phyloP scores from a whole-genome alignment of 1,139 yeast genomes.

The Candida sanyaensis region DNA sequence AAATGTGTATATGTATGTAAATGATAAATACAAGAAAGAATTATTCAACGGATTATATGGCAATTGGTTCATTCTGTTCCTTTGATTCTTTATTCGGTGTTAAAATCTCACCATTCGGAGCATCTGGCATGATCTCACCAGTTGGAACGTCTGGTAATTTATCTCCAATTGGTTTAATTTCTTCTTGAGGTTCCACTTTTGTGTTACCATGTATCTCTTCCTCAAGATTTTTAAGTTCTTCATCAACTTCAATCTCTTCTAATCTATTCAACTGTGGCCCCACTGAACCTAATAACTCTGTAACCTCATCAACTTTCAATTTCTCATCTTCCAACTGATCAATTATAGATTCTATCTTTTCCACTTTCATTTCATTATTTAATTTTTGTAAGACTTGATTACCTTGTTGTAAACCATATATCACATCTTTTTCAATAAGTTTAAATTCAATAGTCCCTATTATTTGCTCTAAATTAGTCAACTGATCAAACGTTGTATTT shows the following conservation, averaged over 20 bases:
- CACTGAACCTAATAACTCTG: conserved; percentile 44
- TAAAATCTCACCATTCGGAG: conserved; percentile 9
- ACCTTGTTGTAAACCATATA: conserved; percentile 79
- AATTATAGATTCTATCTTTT: conserved; percentile 76
- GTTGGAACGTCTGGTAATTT: conserved; percentile 23
- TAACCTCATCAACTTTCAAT: conserved; percentile 70
- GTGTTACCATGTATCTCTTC: conserved; percentile 33
- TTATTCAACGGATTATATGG: conserved; percentile 9
- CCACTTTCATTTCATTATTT: conserved; percentile 76
- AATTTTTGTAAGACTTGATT: conserved; percentile 71
- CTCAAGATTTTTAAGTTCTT: conserved; percentile 56
- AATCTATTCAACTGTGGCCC: conserved; percentile 46
- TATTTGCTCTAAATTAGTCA: conserved; percentile 72
- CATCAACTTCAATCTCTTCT: conserved; percentile 69
- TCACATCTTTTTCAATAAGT: conserved; percentile 79
- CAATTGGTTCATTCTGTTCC: conserved; percentile 20
- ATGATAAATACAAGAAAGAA: neutral
- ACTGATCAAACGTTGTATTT: conserved; percentile 70
- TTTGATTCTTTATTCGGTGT: conserved; percentile 9
- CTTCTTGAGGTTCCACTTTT: conserved; percentile 13
- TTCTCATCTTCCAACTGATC: conserved; percentile 86
- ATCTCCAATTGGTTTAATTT: conserved; percentile 2
- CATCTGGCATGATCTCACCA: conserved; percentile 22
- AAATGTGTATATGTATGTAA: conserved; percentile 2
- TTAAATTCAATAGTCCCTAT: conserved; percentile 85